phyloP scores from a whole-genome alignment of 176 grass and related monocot genomes.

The Bothriochloa decipiens region DNA sequence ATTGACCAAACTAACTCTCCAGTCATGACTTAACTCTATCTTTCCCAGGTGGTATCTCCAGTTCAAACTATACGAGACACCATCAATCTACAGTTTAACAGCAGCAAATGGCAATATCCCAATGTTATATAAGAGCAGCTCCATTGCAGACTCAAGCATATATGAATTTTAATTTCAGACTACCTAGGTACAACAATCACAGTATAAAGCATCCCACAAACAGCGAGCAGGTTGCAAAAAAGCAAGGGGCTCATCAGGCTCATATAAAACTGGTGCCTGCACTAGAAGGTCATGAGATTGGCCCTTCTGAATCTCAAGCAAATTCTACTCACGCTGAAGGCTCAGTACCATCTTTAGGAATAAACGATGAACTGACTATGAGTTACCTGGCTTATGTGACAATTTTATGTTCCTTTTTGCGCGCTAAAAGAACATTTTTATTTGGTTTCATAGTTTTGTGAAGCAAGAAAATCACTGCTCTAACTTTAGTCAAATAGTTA shows the following conservation, averaged over 20 bases:
- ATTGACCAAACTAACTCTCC: neutral
- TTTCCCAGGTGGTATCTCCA: neutral
- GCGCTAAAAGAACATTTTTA: neutral
- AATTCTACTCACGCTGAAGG: conserved; percentile 32
- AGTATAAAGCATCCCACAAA: too few species aligned
- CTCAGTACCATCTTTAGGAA: conserved; percentile 19
- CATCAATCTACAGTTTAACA: neutral
- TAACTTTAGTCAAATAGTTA: neutral
- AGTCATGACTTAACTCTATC: neutral
- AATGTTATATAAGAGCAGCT: neutral
- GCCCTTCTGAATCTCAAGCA: conserved; percentile 30
- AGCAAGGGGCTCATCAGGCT: conserved; percentile 25
- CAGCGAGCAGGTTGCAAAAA: neutral
- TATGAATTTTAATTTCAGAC: neutral
- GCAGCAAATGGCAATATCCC: neutral
- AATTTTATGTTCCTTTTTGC: conserved; percentile 17
- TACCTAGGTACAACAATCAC: neutral
- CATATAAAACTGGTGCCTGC: conserved; percentile 47
- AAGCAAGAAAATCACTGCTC: neutral
- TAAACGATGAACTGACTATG: conserved; percentile 44
- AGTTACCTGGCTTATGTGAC: conserved; percentile 19
- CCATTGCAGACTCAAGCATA: neutral
- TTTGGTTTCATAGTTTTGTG: neutral
- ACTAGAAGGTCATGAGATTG: conserved; percentile 32
- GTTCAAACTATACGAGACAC: neutral